phyloP scores from a whole-genome alignment of 805 yeast genomes.

The Helenozyma baotianmanensis region DNA sequence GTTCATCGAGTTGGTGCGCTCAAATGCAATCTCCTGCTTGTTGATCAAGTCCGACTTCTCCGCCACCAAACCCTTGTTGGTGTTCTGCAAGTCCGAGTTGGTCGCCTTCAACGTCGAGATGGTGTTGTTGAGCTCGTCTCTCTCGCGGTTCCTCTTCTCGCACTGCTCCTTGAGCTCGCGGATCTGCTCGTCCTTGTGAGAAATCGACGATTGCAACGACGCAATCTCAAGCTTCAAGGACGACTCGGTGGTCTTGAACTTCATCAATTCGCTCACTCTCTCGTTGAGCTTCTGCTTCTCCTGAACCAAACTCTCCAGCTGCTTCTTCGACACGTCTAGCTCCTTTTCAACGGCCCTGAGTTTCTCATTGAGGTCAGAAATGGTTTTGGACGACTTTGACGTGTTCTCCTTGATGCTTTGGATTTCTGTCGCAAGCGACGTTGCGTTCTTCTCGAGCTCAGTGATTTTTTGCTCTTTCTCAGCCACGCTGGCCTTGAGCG shows the following conservation, averaged over 20 bases:
- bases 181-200: constrained; percentile 41
- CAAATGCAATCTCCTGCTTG: constrained; percentile 37
- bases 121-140: constrained; percentile 34
- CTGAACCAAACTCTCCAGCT: constrained; percentile 13
- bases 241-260: constrained; percentile 35
- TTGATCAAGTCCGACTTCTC: constrained; percentile 38
- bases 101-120: constrained; percentile 38
- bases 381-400: constrained; percentile 5
- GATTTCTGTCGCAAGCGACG: constrained; percentile 12
- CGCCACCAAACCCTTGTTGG: constrained; percentile 30
- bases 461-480: constrained; percentile 1
- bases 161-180: constrained; percentile 33
- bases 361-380: constrained; percentile 10
- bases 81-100: constrained; percentile 34
- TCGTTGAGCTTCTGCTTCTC: constrained; percentile 39
- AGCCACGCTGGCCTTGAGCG: constrained; percentile 5
- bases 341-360: constrained; percentile 22
- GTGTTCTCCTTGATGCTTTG: constrained; percentile 20
- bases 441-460: constrained; percentile 4
- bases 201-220: constrained; percentile 39
- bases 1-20: constrained; percentile 25
- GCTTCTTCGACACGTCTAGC: constrained; percentile 5
- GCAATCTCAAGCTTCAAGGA: constrained; percentile 47
- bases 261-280: constrained; percentile 25
- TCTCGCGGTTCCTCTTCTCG: constrained; percentile 30